A percentile compares a stretch with the other conserved stretches of the same genome.
Evolutionary conservation across 306 rosid genomes (phyloP).

Genomic region (Gastrolobium villosum): DNA sequence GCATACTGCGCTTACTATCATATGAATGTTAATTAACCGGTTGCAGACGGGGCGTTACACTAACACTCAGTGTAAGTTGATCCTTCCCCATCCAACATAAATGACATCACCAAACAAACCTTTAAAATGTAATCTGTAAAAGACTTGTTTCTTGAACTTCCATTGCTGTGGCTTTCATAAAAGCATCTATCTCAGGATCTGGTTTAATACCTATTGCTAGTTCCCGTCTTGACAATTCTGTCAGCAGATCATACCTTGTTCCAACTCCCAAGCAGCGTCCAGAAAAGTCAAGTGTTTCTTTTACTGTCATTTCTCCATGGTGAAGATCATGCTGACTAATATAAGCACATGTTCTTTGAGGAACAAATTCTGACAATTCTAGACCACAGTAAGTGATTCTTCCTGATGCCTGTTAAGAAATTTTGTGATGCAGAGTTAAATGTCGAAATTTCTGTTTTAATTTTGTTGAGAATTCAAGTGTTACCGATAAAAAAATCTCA

Average conservation of each 20-base stretch:
- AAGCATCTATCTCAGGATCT: conserved; percentile 67
- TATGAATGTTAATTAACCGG: too few relatives aligned
- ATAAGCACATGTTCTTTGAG: too few relatives aligned
- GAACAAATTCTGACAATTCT: conserved; percentile 59
- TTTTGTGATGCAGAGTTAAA: background rate
- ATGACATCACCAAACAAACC: conserved; percentile 58
- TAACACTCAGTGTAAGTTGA: too few relatives aligned
- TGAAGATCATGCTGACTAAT: too few relatives aligned
- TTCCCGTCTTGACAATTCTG: conserved; percentile 62
- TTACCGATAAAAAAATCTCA: too few relatives aligned
- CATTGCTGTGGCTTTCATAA: conserved; percentile 69
- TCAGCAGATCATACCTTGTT: conserved; percentile 60
- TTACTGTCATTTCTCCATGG: too few relatives aligned
- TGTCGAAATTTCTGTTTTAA: background rate
- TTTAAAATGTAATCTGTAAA: conserved; percentile 65
- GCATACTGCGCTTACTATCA: too few relatives aligned
- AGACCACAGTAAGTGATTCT: conserved; percentile 71
- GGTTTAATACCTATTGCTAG: conserved; percentile 60
- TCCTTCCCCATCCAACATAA: too few relatives aligned
- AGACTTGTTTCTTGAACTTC: conserved; percentile 58
- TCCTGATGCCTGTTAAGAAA: conserved; percentile 58
- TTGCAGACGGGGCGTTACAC: too few relatives aligned
- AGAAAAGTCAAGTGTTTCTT: too few relatives aligned
- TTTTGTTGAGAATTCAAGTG: too few relatives aligned
- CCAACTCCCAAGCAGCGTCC: too few relatives aligned